phyloP scores from a whole-genome alignment of 2,329 filamentous ascomycete species.

The Microsporum audouinii region DNA sequence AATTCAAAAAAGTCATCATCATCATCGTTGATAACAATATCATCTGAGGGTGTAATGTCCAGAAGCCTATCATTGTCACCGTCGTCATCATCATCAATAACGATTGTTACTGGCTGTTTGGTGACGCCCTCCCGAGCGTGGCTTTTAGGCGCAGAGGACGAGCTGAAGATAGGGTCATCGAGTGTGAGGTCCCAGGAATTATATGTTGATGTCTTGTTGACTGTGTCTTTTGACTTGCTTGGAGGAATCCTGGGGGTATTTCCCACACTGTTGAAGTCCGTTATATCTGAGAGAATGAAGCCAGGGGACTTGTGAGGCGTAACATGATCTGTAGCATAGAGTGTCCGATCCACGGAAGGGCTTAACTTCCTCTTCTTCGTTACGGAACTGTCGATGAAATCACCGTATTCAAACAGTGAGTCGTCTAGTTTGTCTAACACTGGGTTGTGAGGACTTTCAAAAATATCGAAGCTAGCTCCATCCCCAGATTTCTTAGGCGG shows the following conservation, averaged over 20 bases:
- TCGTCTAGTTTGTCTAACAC: constrained; percentile 9
- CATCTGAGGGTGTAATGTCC: neutral
- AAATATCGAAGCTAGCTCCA: neutral
- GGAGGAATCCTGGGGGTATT: constrained; percentile 3
- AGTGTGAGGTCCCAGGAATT: constrained; percentile 16
- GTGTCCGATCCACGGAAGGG: constrained; percentile 13
- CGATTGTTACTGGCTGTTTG: constrained; percentile 22
- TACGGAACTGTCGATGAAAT: neutral
- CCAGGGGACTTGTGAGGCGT: neutral
- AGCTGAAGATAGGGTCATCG: constrained; percentile 34
- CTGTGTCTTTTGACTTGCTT: neutral
- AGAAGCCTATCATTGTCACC: constrained; percentile 11
- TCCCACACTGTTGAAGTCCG: neutral
- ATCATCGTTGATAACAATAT: constrained; percentile 9
- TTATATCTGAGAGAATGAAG: constrained; percentile 3
- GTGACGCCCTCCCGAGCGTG: constrained; percentile 2
- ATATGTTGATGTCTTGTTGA: neutral
- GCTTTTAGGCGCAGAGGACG: constrained; percentile 28
- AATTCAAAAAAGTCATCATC: constrained; percentile 16
- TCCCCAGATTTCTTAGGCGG: neutral
- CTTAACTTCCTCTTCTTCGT: constrained; percentile 24
- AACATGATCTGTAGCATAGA: constrained; percentile 7
- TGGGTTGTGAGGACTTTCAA: neutral
- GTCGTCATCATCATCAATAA: constrained; percentile 28
- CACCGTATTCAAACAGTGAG: constrained; percentile 7